Conservation (phyloP, 83 land plant genomes). For the Thuja plicata region DNA sequence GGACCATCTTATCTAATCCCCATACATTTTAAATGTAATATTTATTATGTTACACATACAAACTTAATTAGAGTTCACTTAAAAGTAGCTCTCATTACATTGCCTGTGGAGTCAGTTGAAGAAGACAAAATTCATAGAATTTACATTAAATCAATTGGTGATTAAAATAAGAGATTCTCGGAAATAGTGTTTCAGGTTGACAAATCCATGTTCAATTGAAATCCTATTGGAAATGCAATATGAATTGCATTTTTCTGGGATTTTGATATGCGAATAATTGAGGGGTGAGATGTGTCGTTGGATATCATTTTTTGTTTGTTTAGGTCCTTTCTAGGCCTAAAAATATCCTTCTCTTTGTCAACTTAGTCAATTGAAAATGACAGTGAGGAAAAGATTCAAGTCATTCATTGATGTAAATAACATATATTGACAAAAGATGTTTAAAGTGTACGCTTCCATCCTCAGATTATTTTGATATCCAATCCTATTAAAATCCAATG, state of each 20-base stretch:
- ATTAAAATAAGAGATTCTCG: background rate
- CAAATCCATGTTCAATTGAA: background rate
- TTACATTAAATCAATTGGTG: background rate
- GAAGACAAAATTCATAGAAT: background rate
- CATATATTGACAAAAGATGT: background rate
- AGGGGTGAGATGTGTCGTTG: background rate
- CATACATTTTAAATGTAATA: no score
- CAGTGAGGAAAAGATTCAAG: background rate
- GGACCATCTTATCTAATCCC: no score
- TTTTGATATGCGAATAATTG: background rate
- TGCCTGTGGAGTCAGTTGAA: background rate
- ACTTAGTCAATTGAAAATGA: background rate
- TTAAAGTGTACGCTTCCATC: background rate
- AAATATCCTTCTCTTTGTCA: background rate
- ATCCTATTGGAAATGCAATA: constrained; percentile 1
- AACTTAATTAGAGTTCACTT: no score
- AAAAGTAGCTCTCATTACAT: background rate
- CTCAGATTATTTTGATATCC: background rate
- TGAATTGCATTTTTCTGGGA: background rate
- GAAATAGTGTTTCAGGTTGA: background rate
- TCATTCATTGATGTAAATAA: background rate
- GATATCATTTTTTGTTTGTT: background rate
- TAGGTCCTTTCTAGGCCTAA: background rate
- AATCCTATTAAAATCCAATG: background rate
- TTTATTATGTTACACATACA: no score